Percentiles rank a stretch among this genome's conserved stretches.
These are phyloP conservation scores for Chenopodium album DNA, from an alignment of 148 eudicot genomes.

Conservation along the genomic window DNA sequence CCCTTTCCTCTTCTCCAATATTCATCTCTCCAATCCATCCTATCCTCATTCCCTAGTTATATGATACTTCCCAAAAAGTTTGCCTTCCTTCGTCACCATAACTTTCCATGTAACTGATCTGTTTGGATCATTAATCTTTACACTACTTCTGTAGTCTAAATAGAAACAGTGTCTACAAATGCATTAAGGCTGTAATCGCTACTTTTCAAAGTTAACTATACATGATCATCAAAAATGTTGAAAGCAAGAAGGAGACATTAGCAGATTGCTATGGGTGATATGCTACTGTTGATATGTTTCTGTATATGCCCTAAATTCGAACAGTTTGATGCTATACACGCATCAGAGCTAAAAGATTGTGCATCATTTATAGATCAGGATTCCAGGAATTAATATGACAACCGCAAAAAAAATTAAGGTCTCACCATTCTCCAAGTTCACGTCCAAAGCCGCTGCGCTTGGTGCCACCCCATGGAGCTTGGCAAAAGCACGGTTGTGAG, in stretches of 20 bases:
- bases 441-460: conserved; percentile 99
- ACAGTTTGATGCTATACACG: not conserved
- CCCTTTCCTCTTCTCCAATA: not conserved
- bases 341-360: not conserved
- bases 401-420: not conserved
- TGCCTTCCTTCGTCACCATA: not conserved
- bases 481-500: conserved; percentile 97
- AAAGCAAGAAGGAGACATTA: not conserved
- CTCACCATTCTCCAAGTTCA: conserved; percentile 95
- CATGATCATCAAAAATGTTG: not conserved
- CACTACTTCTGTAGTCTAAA: not conserved
- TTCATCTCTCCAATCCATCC: not conserved
- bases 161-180: not conserved
- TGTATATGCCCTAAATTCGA: not conserved
- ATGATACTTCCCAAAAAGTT: not conserved
- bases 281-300: not conserved
- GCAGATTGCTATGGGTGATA: not conserved
- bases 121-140: not conserved
- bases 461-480: conserved; percentile 99
- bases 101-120: not conserved
- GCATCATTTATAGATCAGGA: not conserved
- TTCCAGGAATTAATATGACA: not conserved
- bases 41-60: not conserved
- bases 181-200: not conserved
- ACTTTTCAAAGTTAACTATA: not conserved